phyloP scores from a whole-genome alignment of 257 asterid species.

The Datura wrightii region DNA sequence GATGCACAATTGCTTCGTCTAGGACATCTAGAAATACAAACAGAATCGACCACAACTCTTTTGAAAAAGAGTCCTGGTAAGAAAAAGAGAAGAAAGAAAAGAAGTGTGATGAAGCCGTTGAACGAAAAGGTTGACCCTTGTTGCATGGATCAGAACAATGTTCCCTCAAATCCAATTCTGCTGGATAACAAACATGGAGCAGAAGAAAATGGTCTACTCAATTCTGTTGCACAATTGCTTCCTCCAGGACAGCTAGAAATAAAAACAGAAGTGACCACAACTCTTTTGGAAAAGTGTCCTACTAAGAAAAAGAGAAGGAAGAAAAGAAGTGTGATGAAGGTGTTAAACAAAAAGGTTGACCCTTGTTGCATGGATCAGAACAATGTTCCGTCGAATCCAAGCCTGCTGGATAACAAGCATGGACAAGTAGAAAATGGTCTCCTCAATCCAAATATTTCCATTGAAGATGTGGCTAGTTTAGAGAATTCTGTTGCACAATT shows the following conservation, averaged over 20 bases:
- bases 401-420: conserved; percentile 39
- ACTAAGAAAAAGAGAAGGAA: conserved; percentile 37
- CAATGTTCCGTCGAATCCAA: conserved; percentile 43
- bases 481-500: conserved; percentile 23
- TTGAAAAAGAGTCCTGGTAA: conserved; percentile 33
- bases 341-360: conserved; percentile 22
- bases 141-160: conserved; percentile 37
- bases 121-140: conserved; percentile 28
- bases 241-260: conserved; percentile 36
- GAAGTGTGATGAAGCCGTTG: conserved; percentile 26
- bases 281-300: conserved; percentile 35
- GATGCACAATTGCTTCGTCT: conserved; percentile 31
- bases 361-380: conserved; percentile 38
- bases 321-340: conserved; percentile 28
- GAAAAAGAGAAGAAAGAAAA: conserved; percentile 36
- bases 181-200: conserved; percentile 37
- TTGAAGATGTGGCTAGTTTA: conserved; percentile 29
- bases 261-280: conserved; percentile 37
- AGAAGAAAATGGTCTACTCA: conserved; percentile 27
- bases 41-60: conserved; percentile 38
- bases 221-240: background rate
- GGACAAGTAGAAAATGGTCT: background rate
- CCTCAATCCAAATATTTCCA: conserved; percentile 12
- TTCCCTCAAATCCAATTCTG: conserved; percentile 40
- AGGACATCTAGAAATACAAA: conserved; percentile 35